These are phyloP conservation scores for Yarrowia sp. DNA, from an alignment of 805 yeast species.

Conservation along the genomic window DNA sequence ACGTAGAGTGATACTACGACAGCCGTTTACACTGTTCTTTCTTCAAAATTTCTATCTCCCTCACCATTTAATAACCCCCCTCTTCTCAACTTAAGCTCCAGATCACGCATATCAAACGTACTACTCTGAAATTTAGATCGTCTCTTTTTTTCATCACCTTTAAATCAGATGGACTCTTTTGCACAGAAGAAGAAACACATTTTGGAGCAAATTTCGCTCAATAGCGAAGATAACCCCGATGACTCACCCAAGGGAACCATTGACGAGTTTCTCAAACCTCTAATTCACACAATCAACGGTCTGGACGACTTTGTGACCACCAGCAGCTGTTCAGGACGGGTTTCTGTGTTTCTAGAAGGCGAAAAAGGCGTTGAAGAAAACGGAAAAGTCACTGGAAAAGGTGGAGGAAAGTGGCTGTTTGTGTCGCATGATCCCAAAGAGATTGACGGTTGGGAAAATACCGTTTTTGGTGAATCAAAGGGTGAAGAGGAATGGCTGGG, in stretches of 20 bases:
- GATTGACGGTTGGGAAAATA: slow-evolving; percentile 49
- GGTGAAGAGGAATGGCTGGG: slow-evolving; percentile 5
- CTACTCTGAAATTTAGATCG: not conserved
- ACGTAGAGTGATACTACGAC: too few relatives aligned
- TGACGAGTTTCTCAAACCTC: slow-evolving; percentile 75
- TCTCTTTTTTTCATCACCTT: not conserved
- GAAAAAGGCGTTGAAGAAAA: slow-evolving; percentile 52
- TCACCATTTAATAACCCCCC: too few relatives aligned
- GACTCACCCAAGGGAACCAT: slow-evolving; percentile 84
- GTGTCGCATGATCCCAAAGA: slow-evolving; percentile 69
- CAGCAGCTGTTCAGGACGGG: slow-evolving; percentile 86
- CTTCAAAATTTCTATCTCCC: too few relatives aligned
- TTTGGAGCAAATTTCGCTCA: slow-evolving; percentile 59
- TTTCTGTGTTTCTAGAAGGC: slow-evolving; percentile 83
- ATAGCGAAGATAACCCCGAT: slow-evolving; percentile 53
- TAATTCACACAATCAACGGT: slow-evolving; percentile 70
- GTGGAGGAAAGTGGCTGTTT: slow-evolving; percentile 85
- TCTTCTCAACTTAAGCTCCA: too few relatives aligned
- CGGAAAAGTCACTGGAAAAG: slow-evolving; percentile 76
- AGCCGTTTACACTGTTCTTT: too few relatives aligned
- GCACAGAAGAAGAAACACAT: slow-evolving; percentile 69
- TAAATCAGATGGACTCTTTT: slow-evolving; percentile 56
- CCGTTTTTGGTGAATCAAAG: slow-evolving; percentile 2
- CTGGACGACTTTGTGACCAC: slow-evolving; percentile 79
- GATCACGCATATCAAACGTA: not conserved